Percentiles rank a stretch among this genome's conserved stretches.
These are phyloP conservation scores for Lepidium sativum DNA, from an alignment of 345 rosid genomes.

Conservation along the genomic window DNA sequence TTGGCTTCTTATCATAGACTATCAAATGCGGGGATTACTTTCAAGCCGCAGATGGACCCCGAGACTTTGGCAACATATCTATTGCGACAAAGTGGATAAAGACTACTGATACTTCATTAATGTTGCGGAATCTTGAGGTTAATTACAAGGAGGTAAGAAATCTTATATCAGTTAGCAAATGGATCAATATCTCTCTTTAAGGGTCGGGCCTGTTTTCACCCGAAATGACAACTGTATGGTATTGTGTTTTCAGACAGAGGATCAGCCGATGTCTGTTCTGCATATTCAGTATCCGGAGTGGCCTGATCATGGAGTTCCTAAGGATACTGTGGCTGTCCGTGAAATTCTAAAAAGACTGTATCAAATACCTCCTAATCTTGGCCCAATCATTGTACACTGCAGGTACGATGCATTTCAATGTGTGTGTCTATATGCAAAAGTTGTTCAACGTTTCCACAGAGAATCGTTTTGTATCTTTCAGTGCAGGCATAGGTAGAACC, in stretches of 20 bases:
- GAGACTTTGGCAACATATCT: constrained; percentile 71
- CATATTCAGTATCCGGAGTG: constrained; percentile 88
- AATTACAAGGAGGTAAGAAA: constrained; percentile 61
- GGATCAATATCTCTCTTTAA: background rate
- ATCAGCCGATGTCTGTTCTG: constrained; percentile 54
- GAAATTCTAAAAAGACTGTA: constrained; percentile 63
- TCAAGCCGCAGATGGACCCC: constrained; percentile 67
- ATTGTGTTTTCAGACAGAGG: constrained; percentile 43
- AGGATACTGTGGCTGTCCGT: constrained; percentile 62
- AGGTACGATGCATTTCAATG: constrained; percentile 44
- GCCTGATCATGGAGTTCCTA: constrained; percentile 99
- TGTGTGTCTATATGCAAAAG: background rate
- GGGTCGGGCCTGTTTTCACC: background rate
- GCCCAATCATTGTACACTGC: constrained; percentile 92
- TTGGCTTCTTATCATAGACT: constrained; percentile 33
- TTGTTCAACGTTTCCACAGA: constrained; percentile 19
- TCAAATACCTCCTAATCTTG: constrained; percentile 52
- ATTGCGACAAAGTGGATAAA: constrained; percentile 46
- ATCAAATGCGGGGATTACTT: constrained; percentile 83
- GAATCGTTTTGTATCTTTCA: constrained; percentile 26
- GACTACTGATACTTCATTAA: constrained; percentile 46
- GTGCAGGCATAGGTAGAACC: constrained; percentile 99
- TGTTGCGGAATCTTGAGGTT: constrained; percentile 70
- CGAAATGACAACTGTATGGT: background rate
- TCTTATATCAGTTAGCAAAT: background rate